Conservation (phyloP, 306 rosid species). For the Pyrus bretschneideri region DNA sequence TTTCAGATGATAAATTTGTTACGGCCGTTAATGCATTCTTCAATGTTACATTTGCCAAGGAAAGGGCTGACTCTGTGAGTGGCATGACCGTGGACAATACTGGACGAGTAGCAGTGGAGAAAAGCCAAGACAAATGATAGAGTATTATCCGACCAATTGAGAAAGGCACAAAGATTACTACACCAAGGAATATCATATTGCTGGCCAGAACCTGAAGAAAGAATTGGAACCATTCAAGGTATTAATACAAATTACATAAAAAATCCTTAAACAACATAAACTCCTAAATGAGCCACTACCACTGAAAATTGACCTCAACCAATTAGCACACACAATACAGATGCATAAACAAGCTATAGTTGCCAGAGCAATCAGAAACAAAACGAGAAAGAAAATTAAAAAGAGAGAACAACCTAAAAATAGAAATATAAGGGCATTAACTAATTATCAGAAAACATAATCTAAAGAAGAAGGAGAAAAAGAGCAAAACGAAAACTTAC, state of each 20-base stretch:
- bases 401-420: background rate
- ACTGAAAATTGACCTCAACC: background rate
- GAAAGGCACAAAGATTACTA: conserved; percentile 88
- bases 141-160: conserved; percentile 84
- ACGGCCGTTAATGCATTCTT: conserved; percentile 81
- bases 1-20: conserved; percentile 60
- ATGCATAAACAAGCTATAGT: background rate
- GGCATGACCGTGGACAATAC: conserved; percentile 61
- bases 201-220: conserved; percentile 85
- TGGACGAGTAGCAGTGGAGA: conserved; percentile 61
- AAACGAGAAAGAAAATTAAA: background rate
- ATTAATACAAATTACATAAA: background rate
- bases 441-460: background rate
- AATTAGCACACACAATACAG: background rate
- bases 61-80: conserved; percentile 71
- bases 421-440: background rate
- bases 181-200: conserved; percentile 99
- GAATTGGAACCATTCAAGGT: conserved; percentile 9
- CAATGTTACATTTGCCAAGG: conserved; percentile 78
- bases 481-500: conserved; percentile 39
- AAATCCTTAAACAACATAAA: background rate
- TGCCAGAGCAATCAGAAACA: background rate
- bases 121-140: conserved; percentile 70
- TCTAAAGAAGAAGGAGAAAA: background rate
- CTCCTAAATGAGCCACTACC: background rate